phyloP scores from a whole-genome alignment of 2,329 filamentous ascomycete species.

The Coleophoma eucalyptorum region DNA sequence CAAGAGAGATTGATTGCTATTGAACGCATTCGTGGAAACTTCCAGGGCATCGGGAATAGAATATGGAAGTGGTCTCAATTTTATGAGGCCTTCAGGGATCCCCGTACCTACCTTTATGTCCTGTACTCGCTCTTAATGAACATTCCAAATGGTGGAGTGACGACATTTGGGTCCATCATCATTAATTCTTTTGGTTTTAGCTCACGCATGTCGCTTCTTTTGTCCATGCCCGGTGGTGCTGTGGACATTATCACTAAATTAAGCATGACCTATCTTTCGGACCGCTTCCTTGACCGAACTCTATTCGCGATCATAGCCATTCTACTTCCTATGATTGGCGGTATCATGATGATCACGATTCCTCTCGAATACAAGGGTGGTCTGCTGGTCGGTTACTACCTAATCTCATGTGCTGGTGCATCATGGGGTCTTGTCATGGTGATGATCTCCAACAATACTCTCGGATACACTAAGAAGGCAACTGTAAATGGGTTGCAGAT shows the following conservation, averaged over 20 bases:
- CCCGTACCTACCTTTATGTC: constrained; percentile 13
- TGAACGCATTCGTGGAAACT: constrained; percentile 14
- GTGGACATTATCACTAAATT: background rate
- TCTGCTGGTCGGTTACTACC: background rate
- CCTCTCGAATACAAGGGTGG: constrained; percentile 5
- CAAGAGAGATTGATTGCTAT: constrained; percentile 12
- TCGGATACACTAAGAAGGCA: constrained; percentile 6
- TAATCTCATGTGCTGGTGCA: background rate
- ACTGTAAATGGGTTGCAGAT: constrained; percentile 8
- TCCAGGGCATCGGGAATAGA: constrained; percentile 13
- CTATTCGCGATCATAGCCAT: constrained; percentile 23
- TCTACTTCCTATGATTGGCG: constrained; percentile 22
- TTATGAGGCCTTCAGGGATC: constrained; percentile 10
- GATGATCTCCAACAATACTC: constrained; percentile 1
- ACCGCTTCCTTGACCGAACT: constrained; percentile 16
- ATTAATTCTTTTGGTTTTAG: constrained; percentile 26
- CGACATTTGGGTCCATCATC: constrained; percentile 12
- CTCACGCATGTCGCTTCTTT: constrained; percentile 23
- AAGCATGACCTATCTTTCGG: background rate
- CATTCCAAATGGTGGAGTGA: constrained; percentile 24
- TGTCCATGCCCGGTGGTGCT: constrained; percentile 5
- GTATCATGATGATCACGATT: constrained; percentile 24
- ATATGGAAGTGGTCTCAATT: constrained; percentile 12
- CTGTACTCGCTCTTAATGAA: constrained; percentile 14
- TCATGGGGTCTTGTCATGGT: constrained; percentile 1